Base-by-base conservation (phyloP, 257 asterid species). In the Echites panduratus region DNA sequence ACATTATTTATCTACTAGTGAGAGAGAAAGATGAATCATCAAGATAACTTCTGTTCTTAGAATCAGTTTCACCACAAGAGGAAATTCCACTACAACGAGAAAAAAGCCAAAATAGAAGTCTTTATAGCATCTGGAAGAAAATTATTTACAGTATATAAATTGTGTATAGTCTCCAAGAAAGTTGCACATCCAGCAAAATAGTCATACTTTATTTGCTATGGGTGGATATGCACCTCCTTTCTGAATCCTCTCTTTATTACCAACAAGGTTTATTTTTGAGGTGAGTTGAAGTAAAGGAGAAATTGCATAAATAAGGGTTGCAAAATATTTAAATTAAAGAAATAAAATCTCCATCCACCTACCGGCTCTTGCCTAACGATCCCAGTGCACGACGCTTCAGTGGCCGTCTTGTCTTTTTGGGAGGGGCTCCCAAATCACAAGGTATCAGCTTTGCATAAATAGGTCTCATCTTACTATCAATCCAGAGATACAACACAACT, bases 291-390 rank as follows among this genome's bases (percentile, higher is more conserved):
- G 49, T 19, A 7, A 26, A 4, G 10, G 20, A 50, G 47, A 9
- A 70, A 17, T 16, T 14, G 41, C 22, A 66, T 19, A 40, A 19
- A 44, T 16, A 78, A 32, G 58, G 77, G 59, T 57, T 52, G 63
- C 22, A 45, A 45, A 53, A 14, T 70, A 7, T 53, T 20, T 22
- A 53, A 75, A 73, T 52, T 49, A 32, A 26, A 32, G 26, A 45
- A 29, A 19, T 40, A 40, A 70, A 40, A 62, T 17, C 48, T 13
- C 14, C 2, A 62, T 73, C 75, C 78, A 84, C 93, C 70, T 78
- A 94, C 97, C 97, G 87, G 81, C 98, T 94, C 87, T 91, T 90
- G 81, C 99, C 99, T 71, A 94, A 73, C 81, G 99, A 88, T 71
- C 99, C 99, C 78, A 94, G 95, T 76, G 92, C 79, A 65, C 74